phyloP scores from a whole-genome alignment of 2,329 filamentous ascomycete species.

The Diplodia scrobiculata region DNA sequence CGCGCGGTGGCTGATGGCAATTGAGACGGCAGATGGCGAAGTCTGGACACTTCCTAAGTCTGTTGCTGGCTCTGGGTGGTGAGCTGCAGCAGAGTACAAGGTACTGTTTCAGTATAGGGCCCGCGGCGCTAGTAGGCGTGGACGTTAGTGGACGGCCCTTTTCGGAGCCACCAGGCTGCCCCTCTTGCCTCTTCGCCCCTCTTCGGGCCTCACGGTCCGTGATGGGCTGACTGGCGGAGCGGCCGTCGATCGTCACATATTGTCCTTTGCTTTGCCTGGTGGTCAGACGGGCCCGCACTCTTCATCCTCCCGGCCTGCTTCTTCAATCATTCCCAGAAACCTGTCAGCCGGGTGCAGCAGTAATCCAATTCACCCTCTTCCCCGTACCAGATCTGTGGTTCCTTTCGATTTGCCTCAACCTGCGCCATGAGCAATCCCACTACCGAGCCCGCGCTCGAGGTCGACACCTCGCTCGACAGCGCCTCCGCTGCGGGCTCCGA shows the following conservation, averaged over 20 bases:
- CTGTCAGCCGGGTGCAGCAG: background rate
- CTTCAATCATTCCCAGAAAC: background rate
- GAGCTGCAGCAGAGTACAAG: too few relatives aligned
- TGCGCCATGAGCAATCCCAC: background rate
- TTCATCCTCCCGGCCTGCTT: background rate
- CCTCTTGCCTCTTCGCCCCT: background rate
- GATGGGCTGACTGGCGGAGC: background rate
- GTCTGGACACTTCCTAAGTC: background rate
- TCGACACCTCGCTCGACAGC: constrained; percentile 3
- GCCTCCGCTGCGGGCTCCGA: background rate
- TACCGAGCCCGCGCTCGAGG: background rate
- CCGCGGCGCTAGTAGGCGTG: background rate
- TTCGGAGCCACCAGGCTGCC: background rate
- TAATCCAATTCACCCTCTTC: background rate
- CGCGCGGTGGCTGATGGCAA: too few relatives aligned
- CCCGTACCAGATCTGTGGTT: background rate
- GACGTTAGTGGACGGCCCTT: background rate
- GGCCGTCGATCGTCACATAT: background rate
- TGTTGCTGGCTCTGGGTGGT: background rate
- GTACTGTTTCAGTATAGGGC: background rate
- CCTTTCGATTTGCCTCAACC: background rate
- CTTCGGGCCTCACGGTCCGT: background rate
- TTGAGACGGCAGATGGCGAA: background rate
- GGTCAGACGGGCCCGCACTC: background rate
- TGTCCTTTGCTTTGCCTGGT: background rate